Conservation (phyloP, 2,329 filamentous ascomycete genomes). For the Penicillium oxalicum region DNA sequence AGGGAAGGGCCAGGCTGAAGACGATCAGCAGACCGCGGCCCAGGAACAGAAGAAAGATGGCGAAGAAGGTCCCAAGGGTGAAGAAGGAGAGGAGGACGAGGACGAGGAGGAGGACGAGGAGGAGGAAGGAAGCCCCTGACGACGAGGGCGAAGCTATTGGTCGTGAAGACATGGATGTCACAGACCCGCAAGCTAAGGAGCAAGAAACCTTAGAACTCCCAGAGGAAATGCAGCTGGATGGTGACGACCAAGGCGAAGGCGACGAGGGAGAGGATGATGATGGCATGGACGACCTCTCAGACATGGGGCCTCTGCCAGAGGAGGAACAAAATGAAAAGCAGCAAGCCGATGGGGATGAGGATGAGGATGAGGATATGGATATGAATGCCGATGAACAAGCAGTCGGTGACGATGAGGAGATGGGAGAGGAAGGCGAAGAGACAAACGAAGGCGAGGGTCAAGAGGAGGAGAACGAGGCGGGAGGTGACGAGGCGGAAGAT, state of each 20-base stretch:
- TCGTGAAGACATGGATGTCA: slow-evolving; percentile 58
- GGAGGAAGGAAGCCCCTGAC: slow-evolving; percentile 46
- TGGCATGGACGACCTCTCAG: slow-evolving; percentile 44
- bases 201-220: slow-evolving; percentile 77
- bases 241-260: slow-evolving; percentile 54
- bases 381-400: slow-evolving; percentile 27
- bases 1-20: slow-evolving; percentile 45
- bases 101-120: slow-evolving; percentile 56
- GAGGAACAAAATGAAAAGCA: slow-evolving; percentile 32
- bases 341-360: slow-evolving; percentile 24
- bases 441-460: slow-evolving; percentile 44
- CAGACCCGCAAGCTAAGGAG: slow-evolving; percentile 72
- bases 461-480: slow-evolving; percentile 39
- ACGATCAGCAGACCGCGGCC: slow-evolving; percentile 56
- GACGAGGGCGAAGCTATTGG: slow-evolving; percentile 59
- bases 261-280: slow-evolving; percentile 40
- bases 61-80: slow-evolving; percentile 30
- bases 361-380: slow-evolving; percentile 26
- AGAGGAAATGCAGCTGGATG: slow-evolving; percentile 80
- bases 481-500: slow-evolving; percentile 46
- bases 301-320: slow-evolving; percentile 35
- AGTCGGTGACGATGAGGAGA: slow-evolving; percentile 31
- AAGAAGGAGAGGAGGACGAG: slow-evolving; percentile 49
- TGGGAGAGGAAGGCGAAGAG: slow-evolving; percentile 41
- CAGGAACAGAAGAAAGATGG: slow-evolving; percentile 51